A percentile compares a stretch with the other conserved stretches of the same genome.
These are phyloP conservation scores for Rhizomucor miehei DNA, from an alignment of 371 early-diverging fungal genomes.

Conservation along the genomic window DNA sequence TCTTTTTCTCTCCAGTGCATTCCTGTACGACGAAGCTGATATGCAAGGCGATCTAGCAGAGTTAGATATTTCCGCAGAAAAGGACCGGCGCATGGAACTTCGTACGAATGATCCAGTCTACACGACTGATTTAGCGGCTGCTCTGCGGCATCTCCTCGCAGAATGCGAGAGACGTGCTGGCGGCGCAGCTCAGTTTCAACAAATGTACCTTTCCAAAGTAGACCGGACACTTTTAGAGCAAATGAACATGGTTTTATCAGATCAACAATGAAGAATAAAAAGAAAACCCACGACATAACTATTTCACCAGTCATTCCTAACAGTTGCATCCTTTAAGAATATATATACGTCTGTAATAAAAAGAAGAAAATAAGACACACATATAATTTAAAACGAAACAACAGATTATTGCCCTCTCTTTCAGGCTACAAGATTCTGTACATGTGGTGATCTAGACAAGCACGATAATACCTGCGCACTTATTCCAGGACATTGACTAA, in stretches of 20 bases:
- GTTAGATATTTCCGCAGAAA: slow-evolving; percentile 55
- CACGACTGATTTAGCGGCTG: slow-evolving; percentile 49
- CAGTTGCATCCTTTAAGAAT: too few relatives aligned
- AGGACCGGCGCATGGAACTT: slow-evolving; percentile 29
- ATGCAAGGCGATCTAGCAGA: slow-evolving; percentile 54
- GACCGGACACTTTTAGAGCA: slow-evolving; percentile 52
- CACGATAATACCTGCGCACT: slow-evolving; percentile 2
- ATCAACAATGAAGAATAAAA: slow-evolving; percentile 5
- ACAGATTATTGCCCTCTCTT: background rate
- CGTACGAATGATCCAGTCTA: slow-evolving; percentile 56
- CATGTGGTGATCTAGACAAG: background rate
- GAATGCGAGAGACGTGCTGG: slow-evolving; percentile 44
- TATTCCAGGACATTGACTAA: slow-evolving; percentile 21
- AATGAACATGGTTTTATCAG: slow-evolving; percentile 13
- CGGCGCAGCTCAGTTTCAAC: slow-evolving; percentile 34
- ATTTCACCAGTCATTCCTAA: too few relatives aligned
- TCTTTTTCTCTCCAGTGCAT: slow-evolving; percentile 31
- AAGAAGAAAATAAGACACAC: too few relatives aligned
- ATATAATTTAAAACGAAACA: too few relatives aligned
- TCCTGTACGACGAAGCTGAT: slow-evolving; percentile 66
- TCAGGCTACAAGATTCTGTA: background rate
- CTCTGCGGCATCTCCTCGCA: slow-evolving; percentile 46
- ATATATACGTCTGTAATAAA: too few relatives aligned
- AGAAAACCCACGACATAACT: too few relatives aligned
- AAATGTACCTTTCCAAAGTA: slow-evolving; percentile 43